Evolutionary conservation across 78 protist species (phyloP), one percentile per base, ranked within the genome.

Genomic region (Chrysochromulina parva): DNA sequence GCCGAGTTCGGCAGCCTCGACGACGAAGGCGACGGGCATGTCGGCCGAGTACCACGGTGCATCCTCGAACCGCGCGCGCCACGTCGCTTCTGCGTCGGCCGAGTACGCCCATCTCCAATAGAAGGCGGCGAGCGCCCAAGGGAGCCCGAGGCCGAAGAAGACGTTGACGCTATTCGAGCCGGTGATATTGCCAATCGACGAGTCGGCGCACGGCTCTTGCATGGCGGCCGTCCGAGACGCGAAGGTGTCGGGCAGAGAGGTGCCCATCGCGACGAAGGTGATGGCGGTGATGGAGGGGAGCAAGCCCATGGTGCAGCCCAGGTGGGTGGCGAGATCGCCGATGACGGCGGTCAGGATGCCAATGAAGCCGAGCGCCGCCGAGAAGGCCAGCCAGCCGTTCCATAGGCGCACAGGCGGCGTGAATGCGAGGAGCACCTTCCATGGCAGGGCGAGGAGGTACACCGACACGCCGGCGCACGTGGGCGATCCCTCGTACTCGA

Each of bases 121-220:
- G 78, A 76, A 78, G 47, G 92, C 50, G 24, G 88, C 88, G 9
- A 60, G 55, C 58, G 55, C 28, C 88, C 92, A 80, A 2, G 90
- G 76, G 60, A 65, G 78, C 17, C 90, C 90, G 47, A 88, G 90
- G 59, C 90, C 90, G 74, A 58, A 88, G 88, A 58, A 90, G 65
- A 78, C 92, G 88, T 90, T 90, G 65, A 90, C 86, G 38, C 71
- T 54, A 74, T 90, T 90, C 55, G 60, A n/a, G 48, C 92, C 92
- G 6, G 92, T 90, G 22, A 90, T 67, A 88, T 90, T 90, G 52
- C 69, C 69, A 6, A 50, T 50, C 48, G 55, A 28, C 57, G 52
- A 14, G 54, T 47, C 54, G 9, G 87, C 87, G 24, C 55, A 22
- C 69, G 10, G 26, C 26, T 62, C 69, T 5, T 20, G 60, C 87